These are phyloP conservation scores for Tylopilus sp. DNA, from an alignment of 768 basidiomycete genomes.

Conservation along the genomic window DNA sequence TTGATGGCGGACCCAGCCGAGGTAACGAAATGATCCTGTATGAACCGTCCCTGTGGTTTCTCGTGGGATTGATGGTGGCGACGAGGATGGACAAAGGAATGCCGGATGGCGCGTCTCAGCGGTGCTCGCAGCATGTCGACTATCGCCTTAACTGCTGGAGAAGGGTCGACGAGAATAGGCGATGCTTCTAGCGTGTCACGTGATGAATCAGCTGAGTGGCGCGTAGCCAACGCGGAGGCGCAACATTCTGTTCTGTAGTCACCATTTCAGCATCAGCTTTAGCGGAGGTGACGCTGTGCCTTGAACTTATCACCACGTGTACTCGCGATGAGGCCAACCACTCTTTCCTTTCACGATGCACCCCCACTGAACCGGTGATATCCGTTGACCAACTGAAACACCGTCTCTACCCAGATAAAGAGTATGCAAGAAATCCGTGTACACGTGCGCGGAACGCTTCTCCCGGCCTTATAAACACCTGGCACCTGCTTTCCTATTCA, in stretches of 20 bases:
- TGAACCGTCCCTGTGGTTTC: constrained; percentile 11
- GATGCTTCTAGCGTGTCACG: not conserved
- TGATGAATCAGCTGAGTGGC: not conserved
- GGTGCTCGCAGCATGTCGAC: constrained; percentile 11
- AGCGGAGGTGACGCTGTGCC: too few relatives aligned
- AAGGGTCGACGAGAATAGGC: too few relatives aligned
- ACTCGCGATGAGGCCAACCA: not conserved
- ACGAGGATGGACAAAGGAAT: not conserved
- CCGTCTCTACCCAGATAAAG: not conserved
- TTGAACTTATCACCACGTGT: not conserved
- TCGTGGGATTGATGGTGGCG: constrained; percentile 21
- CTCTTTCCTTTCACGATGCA: not conserved
- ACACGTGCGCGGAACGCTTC: constrained; percentile 13
- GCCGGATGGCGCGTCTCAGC: constrained; percentile 5
- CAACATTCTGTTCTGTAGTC: too few relatives aligned
- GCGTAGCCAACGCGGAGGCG: not conserved
- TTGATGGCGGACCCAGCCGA: constrained; percentile 40
- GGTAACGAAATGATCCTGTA: constrained; percentile 33
- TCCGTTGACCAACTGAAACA: constrained; percentile 2
- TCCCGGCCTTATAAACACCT: constrained; percentile 16
- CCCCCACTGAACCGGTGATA: not conserved
- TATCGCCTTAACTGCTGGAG: too few relatives aligned
- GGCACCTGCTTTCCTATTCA: not conserved
- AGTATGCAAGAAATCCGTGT: not conserved
- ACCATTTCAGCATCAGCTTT: too few relatives aligned